Percentiles rank a stretch among this genome's conserved stretches.
These are phyloP conservation scores for Pontederia crassipes DNA, from an alignment of 176 grass and related monocot genomes.

Conservation along the genomic window DNA sequence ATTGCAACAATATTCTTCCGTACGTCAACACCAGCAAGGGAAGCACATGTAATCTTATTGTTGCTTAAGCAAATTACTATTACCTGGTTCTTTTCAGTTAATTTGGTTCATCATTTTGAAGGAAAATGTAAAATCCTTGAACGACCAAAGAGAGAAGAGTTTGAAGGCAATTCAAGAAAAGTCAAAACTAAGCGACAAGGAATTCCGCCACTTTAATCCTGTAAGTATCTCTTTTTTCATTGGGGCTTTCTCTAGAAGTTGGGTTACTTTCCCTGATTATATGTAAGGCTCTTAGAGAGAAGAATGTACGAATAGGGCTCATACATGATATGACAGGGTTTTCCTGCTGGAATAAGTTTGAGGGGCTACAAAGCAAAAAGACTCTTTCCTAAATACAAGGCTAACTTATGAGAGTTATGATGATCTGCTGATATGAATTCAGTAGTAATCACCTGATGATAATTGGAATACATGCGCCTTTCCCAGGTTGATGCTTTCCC, in stretches of 20 bases:
- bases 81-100: not conserved
- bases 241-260: too few relatives aligned
- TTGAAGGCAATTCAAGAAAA: conserved; percentile 72
- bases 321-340: too few relatives aligned
- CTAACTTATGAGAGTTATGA: too few relatives aligned
- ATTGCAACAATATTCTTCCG: conserved; percentile 78
- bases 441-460: not conserved
- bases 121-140: conserved; percentile 71
- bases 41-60: conserved; percentile 42
- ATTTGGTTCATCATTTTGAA: conserved; percentile 5
- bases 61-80: not conserved
- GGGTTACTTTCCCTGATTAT: too few relatives aligned
- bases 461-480: not conserved
- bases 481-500: conserved; percentile 93
- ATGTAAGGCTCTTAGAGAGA: too few relatives aligned
- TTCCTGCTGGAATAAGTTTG: too few relatives aligned
- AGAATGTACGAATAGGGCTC: too few relatives aligned
- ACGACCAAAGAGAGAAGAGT: conserved; percentile 74
- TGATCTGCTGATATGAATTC: not conserved
- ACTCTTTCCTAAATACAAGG: too few relatives aligned
- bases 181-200: conserved; percentile 64
- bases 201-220: conserved; percentile 69
- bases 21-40: conserved; percentile 61
- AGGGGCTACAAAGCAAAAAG: too few relatives aligned
- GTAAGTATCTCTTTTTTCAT: conserved; percentile 37